phyloP scores from a whole-genome alignment of 2,329 filamentous ascomycete species.

The Paecilomyces formosus region DNA sequence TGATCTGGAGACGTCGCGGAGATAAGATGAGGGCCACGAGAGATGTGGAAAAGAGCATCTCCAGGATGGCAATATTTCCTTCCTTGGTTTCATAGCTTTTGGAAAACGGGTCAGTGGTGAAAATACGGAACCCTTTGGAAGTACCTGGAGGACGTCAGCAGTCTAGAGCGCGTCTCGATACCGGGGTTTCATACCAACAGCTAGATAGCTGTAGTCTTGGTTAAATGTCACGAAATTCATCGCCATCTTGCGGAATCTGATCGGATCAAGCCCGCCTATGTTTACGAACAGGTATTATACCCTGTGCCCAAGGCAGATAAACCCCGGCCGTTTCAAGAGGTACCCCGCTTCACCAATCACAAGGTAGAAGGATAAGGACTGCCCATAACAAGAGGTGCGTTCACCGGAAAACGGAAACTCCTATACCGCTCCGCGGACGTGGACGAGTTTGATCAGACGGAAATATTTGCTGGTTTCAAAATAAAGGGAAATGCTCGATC shows the following conservation, averaged over 20 bases:
- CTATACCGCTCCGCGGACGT: background rate
- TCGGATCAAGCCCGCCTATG: background rate
- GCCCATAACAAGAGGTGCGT: background rate
- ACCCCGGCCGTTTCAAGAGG: background rate
- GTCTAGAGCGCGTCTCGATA: conserved; percentile 4
- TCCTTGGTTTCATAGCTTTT: conserved; percentile 93
- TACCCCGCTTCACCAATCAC: conserved; percentile 10
- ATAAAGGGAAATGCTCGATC: background rate
- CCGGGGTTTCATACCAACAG: conserved; percentile 61
- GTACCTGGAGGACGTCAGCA: conserved; percentile 54
- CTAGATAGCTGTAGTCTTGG: conserved; percentile 95
- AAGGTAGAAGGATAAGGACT: background rate
- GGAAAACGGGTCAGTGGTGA: conserved; percentile 91
- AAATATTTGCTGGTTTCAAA: background rate
- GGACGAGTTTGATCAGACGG: background rate
- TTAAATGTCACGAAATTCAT: conserved; percentile 99
- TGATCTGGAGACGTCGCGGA: conserved; percentile 85
- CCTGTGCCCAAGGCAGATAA: background rate
- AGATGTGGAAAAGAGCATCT: conserved; percentile 98
- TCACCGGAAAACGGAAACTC: background rate
- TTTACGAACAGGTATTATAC: background rate
- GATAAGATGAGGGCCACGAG: conserved; percentile 90
- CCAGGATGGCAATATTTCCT: conserved; percentile 89
- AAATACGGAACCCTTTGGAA: conserved; percentile 89
- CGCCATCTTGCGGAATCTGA: conserved; percentile 46